Evolutionary conservation across 495 filamentous ascomycete species (phyloP).

Genomic region (Acidiella bohemica): DNA sequence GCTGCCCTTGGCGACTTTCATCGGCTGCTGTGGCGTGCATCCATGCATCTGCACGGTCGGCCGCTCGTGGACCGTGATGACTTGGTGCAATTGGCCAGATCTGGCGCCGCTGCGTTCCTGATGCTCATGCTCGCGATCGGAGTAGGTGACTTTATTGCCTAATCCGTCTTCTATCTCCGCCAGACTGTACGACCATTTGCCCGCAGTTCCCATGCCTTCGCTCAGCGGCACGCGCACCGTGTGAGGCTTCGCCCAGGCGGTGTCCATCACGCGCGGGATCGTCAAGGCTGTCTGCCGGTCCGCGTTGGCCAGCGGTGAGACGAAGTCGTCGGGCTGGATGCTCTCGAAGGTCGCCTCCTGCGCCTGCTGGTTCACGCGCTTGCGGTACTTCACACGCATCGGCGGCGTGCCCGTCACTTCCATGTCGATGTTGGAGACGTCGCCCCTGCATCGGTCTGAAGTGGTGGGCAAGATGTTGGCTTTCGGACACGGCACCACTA

Average conservation of each 20-base stretch:
- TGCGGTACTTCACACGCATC: conserved; percentile 82
- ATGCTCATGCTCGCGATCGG: conserved; percentile 45
- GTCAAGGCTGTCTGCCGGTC: conserved; percentile 39
- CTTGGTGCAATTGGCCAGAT: conserved; percentile 52
- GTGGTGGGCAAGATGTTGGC: conserved; percentile 53
- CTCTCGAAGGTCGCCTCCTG: conserved; percentile 72
- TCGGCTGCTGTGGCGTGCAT: conserved; percentile 64
- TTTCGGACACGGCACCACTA: conserved; percentile 72
- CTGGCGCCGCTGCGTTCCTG: conserved; percentile 44
- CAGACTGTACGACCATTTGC: conserved; percentile 76
- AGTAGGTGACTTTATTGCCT: conserved; percentile 76
- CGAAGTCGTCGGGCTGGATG: conserved; percentile 75
- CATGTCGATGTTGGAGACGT: conserved; percentile 70
- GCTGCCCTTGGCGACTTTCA: conserved; percentile 66
- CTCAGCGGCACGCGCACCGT: conserved; percentile 67
- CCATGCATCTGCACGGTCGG: conserved; percentile 55
- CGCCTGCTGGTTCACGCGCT: conserved; percentile 62
- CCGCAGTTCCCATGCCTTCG: conserved; percentile 64
- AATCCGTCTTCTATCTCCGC: conserved; percentile 83
- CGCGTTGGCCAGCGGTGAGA: conserved; percentile 52
- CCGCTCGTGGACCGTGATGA: conserved; percentile 74
- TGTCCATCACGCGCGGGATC: conserved; percentile 44
- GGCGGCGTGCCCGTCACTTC: conserved; percentile 81
- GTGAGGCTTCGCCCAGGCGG: conserved; percentile 69
- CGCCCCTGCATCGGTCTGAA: conserved; percentile 60